Conservation (phyloP, 148 eudicot species). For the Arbutus unedo region DNA sequence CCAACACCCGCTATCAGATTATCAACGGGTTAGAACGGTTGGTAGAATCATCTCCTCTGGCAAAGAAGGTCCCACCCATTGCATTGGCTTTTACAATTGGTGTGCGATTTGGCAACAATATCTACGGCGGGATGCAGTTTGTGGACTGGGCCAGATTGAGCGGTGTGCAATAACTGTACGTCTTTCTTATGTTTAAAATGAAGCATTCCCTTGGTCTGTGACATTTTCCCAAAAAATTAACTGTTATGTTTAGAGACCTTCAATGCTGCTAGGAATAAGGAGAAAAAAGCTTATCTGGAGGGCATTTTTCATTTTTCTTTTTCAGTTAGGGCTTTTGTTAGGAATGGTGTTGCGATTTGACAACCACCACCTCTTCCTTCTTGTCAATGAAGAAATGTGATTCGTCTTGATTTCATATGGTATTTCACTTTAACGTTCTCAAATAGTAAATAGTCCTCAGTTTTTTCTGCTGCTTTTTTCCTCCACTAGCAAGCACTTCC, state of each 20-base stretch:
- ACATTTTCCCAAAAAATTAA: neutral
- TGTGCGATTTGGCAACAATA: slow-evolving; percentile 62
- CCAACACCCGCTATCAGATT: slow-evolving; percentile 82
- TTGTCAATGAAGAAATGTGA: neutral
- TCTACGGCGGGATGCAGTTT: slow-evolving; percentile 69
- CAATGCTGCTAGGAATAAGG: neutral
- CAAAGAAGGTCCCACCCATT: slow-evolving; percentile 50
- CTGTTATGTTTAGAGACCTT: neutral
- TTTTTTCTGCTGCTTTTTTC: neutral
- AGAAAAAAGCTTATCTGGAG: neutral
- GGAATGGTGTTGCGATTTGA: neutral
- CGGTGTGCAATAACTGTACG: slow-evolving; percentile 41
- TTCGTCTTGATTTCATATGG: neutral
- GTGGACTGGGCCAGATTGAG: slow-evolving; percentile 66
- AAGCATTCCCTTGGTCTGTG: neutral
- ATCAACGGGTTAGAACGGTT: slow-evolving; percentile 72
- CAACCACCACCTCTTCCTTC: neutral
- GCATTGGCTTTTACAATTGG: slow-evolving; percentile 66
- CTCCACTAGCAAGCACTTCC: too few species aligned
- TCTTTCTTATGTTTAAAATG: neutral
- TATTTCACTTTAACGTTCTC: neutral
- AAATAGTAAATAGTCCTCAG: neutral
- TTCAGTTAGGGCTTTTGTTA: neutral
- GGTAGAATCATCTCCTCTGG: slow-evolving; percentile 60
- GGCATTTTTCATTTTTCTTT: neutral